Evolutionary conservation across 2,329 filamentous ascomycete species (phyloP), one percentile per base, ranked within the genome.

Genomic region (Rugonectria rugulosa): DNA sequence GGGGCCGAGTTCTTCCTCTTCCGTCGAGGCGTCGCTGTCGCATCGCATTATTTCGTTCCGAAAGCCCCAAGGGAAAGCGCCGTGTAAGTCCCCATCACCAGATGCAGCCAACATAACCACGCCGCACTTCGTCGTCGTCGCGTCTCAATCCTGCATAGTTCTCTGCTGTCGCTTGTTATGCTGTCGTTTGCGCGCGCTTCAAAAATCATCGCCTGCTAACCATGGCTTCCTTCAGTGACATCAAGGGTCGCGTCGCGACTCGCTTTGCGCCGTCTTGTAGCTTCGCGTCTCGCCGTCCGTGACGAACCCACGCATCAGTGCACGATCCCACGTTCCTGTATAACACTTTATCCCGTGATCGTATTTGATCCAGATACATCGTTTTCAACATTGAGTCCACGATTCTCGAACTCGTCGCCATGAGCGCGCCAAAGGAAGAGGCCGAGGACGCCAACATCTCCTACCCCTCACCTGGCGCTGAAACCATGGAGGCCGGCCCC

Each of bases 1-100:
- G 65, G 65, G 60, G 68, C 70, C 71, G 75, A 76, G 75, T 78
- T 78, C 75, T 78, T 78, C 76, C 76, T 77, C 70, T 75, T 78
- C 76, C 76, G 76, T 75, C 71, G 68, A 71, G 64, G 64, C 63
- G 64, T 66, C 47, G 56, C 67, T 62, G 73, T 69, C 68, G 72
- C 72, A 69, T 75, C 73, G 72, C 74, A 76, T 75, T 75, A 76
- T 73, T 72, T 73, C 74, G 72, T 62, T 75, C 74, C 73, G 73
- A 67, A 40, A 61, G 73, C 72, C 73, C 71, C 62, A 64, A 67
- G 66, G 65, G 62, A 64, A 57, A 51, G 58, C 62, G 68, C 65
- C 60, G 59, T 73, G 71, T 75, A 73, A 75, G 72, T 76, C 64
- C 53, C 37, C 45, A 47, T 57, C 60, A 61, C 57, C 54, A 60